Evolutionary conservation across 1,284 basidiomycete genomes (phyloP), one percentile per base, ranked within the genome.

Genomic region (Inonotus hispidus): DNA sequence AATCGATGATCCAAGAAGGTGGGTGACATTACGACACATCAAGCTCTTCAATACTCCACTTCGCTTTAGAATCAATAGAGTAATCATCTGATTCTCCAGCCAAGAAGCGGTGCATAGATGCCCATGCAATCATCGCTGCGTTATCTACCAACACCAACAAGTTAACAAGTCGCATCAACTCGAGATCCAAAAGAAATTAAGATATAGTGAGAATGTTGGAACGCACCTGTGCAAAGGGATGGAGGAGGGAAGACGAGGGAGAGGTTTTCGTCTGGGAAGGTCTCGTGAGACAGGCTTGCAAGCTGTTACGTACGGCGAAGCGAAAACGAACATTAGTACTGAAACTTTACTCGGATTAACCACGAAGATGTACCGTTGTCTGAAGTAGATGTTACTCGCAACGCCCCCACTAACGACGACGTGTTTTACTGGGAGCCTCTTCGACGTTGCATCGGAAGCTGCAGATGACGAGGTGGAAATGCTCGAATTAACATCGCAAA

Each of bases 81-180:
- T 84, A 92, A 29, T 77, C 78, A 66, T 97, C 94, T 45, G 79
- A 74, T 64, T 87, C 82, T 1, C 75, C 76, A 0, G 74, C 75
- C n/a, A 88, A 77, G 64, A 96, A 88, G 11, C 93, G 83, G 65
- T 89, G 74, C 79, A 95, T 88, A 0, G 91, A 87, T 5, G 93
- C 88, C 90, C 90, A 95, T 1, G 82, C 95, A 65, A 98, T 92
- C 95, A 98, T 98, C 1, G 85, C 94, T 0, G 95, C 95, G 70
- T 97, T 98, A 68, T 97, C 95, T 93, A 65, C n/a, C 16, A 61
- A 8, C 23, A 39, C 13, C 2, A 16, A 4, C n/a, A n/a, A n/a
- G n/a, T n/a, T n/a, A n/a, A n/a, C n/a, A n/a, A n/a, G n/a, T n/a
- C n/a, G n/a, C 14, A 16, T 49, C 25, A 49, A 14, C 2, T 49